Conservation (phyloP, 2,329 filamentous ascomycete species). For the Colletotrichum salicis region DNA sequence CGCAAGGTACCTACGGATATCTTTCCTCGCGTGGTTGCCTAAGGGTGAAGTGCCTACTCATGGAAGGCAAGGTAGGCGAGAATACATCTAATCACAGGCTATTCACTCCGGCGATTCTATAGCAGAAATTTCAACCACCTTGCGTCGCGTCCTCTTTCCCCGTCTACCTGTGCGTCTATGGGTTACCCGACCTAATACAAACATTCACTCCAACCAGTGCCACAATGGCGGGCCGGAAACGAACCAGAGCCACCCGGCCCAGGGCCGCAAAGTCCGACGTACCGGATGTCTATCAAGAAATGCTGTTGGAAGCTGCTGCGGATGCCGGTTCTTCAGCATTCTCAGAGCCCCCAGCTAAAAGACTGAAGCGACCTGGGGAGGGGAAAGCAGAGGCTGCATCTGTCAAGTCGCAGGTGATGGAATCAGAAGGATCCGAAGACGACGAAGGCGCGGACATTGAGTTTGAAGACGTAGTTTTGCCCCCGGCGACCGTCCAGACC, state of each 20-base stretch:
- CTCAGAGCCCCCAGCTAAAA: slow-evolving; percentile 54
- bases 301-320: slow-evolving; percentile 60
- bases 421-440: slow-evolving; percentile 40
- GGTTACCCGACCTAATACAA: background rate
- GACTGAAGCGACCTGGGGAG: slow-evolving; percentile 47
- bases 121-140: background rate
- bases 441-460: slow-evolving; percentile 55
- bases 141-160: background rate
- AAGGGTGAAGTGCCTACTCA: background rate
- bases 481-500: slow-evolving; percentile 61
- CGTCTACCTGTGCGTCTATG: background rate
- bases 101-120: background rate
- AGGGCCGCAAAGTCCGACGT: slow-evolving; percentile 37
- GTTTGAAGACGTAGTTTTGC: slow-evolving; percentile 63
- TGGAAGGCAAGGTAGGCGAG: background rate
- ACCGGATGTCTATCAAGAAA: slow-evolving; percentile 58
- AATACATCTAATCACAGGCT: background rate
- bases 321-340: slow-evolving; percentile 38
- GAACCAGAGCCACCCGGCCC: slow-evolving; percentile 40
- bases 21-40: too few species aligned
- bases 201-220: background rate
- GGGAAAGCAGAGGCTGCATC: slow-evolving; percentile 32
- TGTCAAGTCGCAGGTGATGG: background rate
- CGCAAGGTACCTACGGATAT: too few species aligned
- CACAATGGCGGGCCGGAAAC: slow-evolving; percentile 41